Conservation (phyloP, 2,329 filamentous ascomycete species). For the Monilinia polystroma region DNA sequence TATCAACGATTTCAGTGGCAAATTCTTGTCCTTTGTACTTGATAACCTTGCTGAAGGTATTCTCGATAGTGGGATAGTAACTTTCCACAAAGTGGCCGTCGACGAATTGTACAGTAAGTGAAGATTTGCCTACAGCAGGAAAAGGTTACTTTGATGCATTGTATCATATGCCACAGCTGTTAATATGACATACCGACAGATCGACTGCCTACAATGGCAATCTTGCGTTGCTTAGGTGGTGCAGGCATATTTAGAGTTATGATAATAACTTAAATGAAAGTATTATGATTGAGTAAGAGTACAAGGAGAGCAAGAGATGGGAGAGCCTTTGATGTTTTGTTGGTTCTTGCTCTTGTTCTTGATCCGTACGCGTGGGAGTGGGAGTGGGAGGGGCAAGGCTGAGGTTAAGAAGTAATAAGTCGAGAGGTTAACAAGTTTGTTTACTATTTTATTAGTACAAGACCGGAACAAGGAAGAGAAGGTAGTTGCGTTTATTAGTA, state of each 20-base stretch:
- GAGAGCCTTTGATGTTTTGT: constrained; percentile 15
- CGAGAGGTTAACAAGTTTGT: not conserved
- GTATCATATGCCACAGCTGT: constrained; percentile 22
- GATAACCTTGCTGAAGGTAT: constrained; percentile 96
- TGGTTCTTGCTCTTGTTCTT: not conserved
- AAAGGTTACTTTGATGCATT: constrained; percentile 10
- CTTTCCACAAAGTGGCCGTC: constrained; percentile 98
- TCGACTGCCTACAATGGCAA: constrained; percentile 92
- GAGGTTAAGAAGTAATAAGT: constrained; percentile 1
- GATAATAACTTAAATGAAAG: not conserved
- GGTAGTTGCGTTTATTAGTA: too few relatives aligned
- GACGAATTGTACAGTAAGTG: constrained; percentile 93
- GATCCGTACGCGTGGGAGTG: too few relatives aligned
- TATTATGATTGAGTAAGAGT: not conserved
- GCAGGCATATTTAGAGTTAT: constrained; percentile 31
- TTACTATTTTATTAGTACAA: too few relatives aligned
- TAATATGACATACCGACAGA: constrained; percentile 69
- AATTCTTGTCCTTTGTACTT: constrained; percentile 91
- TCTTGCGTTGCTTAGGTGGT: constrained; percentile 79
- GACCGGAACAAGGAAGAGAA: too few relatives aligned
- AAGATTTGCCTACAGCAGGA: constrained; percentile 76
- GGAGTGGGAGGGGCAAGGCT: constrained; percentile 1
- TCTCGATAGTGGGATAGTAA: constrained; percentile 99
- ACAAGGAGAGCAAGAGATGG: constrained; percentile 8
- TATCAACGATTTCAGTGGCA: constrained; percentile 96